Evolutionary conservation across 2,329 filamentous ascomycete genomes (phyloP), one percentile per base, ranked within the genome.

Genomic region (Paradendryphiella salina): DNA sequence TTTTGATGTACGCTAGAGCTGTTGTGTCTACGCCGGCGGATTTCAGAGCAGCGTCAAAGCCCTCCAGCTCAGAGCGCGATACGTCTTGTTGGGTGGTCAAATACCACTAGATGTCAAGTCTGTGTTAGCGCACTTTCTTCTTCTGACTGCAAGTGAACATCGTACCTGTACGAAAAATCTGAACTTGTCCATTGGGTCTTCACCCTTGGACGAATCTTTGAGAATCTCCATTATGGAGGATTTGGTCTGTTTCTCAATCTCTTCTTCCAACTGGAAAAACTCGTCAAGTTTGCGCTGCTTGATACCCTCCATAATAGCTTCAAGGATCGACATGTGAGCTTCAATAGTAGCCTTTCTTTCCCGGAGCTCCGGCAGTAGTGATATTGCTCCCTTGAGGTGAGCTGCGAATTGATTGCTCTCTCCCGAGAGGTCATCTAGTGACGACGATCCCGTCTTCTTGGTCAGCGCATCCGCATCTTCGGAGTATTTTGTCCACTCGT

Each of bases 341-440:
- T 66, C 94, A 4, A 99, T 82, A 2, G 63, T 69, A 1, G 66
- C 86, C 72, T 99, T 99, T 52, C 94, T 86, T 73, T 97, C 94
- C 57, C 91, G 82, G 60, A 99, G 80, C 72, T 97, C 93, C 0
- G 94, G 95, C 11, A 99, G 79, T 17, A 96, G 78, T 0, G 93
- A 96, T 64, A 99, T 96, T 10, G 93, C 95, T 3, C 92, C 90
- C 75, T 97, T 99, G 37, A 99, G 82, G 72, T 99, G 94, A 65
- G 95, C 90, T 13, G 94, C 92, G 50, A 90, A 96, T 32, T 90
- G 86, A 62, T 87, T 89, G 1, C 88, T 90, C 67, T 96, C 92
- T 60, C 90, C 91, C 63, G 94, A 88, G 6, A 99, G 80, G 70
- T 97, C 93, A 67, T 99, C 94, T 57, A 99, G 85, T 10, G 90